These are phyloP conservation scores for Fusarium armeniacum DNA, from an alignment of 2,329 filamentous ascomycete genomes.

Conservation along the genomic window DNA sequence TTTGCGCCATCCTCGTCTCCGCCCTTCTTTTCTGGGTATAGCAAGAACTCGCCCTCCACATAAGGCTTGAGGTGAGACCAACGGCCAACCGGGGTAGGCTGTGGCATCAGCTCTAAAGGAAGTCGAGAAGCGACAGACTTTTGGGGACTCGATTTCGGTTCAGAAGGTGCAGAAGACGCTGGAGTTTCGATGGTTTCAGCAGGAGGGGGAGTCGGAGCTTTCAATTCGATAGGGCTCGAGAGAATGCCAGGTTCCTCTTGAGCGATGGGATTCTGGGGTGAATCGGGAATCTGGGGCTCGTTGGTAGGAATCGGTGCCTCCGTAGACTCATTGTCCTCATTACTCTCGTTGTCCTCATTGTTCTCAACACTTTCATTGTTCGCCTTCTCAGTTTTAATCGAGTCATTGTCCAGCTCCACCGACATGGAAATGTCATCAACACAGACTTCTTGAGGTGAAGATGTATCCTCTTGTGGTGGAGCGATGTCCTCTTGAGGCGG, in stretches of 20 bases:
- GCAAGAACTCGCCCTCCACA: constrained; percentile 56
- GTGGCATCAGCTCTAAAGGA: constrained; percentile 43
- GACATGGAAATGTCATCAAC: constrained; percentile 5
- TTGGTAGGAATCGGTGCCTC: constrained; percentile 8
- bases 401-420: constrained; percentile 17
- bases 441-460: constrained; percentile 15
- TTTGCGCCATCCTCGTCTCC: constrained; percentile 52
- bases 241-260: constrained; percentile 32
- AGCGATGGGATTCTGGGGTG: constrained; percentile 22
- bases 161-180: constrained; percentile 40
- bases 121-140: constrained; percentile 34
- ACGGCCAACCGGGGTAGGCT: constrained; percentile 52
- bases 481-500: constrained; percentile 9
- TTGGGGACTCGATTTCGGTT: constrained; percentile 43
- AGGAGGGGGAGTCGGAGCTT: constrained; percentile 38
- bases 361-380: constrained; percentile 21
- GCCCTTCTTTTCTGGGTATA: constrained; percentile 58
- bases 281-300: constrained; percentile 23
- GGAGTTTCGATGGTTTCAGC: constrained; percentile 37
- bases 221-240: constrained; percentile 39
- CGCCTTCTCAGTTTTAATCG: constrained; percentile 12
- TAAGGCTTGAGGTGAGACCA: constrained; percentile 60
- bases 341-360: constrained; percentile 7
- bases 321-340: constrained; percentile 19
- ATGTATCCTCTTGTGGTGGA: constrained; percentile 10